Conservation (phyloP, 306 rosid genomes). For the Vigna angularis region DNA sequence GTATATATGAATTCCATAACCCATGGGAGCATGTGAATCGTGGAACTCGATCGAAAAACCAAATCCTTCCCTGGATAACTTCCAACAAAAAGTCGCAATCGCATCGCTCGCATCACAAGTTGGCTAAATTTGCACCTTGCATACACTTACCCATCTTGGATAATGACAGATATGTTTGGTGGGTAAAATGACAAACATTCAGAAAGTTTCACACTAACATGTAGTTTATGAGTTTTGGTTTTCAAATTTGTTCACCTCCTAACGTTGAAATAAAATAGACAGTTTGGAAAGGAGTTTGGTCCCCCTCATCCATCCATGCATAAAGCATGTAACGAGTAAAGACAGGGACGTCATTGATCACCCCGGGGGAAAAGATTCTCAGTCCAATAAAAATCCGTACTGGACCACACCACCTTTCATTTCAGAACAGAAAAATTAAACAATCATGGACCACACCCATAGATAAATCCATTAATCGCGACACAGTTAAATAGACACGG, state of each 20-base stretch:
- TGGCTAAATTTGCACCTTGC: constrained; percentile 7
- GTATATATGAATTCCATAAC: too few species aligned
- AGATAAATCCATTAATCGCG: constrained; percentile 36
- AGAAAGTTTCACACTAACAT: not conserved
- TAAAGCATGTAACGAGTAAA: not conserved
- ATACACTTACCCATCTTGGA: not conserved
- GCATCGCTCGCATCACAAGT: not conserved
- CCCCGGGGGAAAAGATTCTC: not conserved
- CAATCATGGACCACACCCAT: constrained; percentile 47
- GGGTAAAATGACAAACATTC: not conserved
- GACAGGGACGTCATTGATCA: not conserved
- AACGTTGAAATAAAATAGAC: not conserved
- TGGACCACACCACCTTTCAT: constrained; percentile 17
- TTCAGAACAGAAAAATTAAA: constrained; percentile 16
- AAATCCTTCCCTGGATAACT: not conserved
- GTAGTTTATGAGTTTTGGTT: not conserved
- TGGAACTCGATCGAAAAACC: not conserved
- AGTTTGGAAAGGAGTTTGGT: not conserved
- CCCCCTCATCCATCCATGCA: not conserved
- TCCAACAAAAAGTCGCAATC: not conserved
- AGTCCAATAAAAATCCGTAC: not conserved
- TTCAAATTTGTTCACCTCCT: not conserved
- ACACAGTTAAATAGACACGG: constrained; percentile 28
- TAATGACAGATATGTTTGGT: not conserved
- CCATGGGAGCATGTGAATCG: not conserved